Evolutionary conservation across 768 basidiomycete species (phyloP).

Genomic region (Neoboletus magnificus): DNA sequence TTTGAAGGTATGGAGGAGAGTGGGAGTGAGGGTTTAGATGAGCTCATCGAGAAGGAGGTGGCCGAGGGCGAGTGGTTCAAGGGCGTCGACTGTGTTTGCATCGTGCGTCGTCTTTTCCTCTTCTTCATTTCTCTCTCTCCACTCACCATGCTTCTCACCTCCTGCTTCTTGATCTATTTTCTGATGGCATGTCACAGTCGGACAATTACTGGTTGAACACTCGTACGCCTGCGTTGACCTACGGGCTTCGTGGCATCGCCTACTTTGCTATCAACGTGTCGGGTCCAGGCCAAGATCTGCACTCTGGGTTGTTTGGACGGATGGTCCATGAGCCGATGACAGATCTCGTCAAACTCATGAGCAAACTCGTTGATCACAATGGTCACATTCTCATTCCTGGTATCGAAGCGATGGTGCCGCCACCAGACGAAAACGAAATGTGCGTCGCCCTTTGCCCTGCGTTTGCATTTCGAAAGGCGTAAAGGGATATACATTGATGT

Average conservation of each 20-base stretch:
- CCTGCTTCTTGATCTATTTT: background rate
- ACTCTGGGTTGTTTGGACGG: slow-evolving; percentile 84
- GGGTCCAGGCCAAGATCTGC: slow-evolving; percentile 84
- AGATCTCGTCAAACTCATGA: slow-evolving; percentile 79
- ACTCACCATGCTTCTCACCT: background rate
- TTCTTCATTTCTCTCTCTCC: background rate
- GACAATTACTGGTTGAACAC: slow-evolving; percentile 95
- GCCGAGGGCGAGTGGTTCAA: slow-evolving; percentile 73
- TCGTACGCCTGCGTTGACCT: slow-evolving; percentile 77
- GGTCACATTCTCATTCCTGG: slow-evolving; percentile 91
- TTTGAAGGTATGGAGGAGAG: slow-evolving; percentile 99
- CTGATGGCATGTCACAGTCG: slow-evolving; percentile 41
- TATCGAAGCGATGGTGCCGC: slow-evolving; percentile 78
- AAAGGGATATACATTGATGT: background rate
- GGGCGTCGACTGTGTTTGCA: slow-evolving; percentile 90
- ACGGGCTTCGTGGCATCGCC: slow-evolving; percentile 82
- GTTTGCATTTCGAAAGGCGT: background rate
- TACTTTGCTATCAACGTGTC: slow-evolving; percentile 83
- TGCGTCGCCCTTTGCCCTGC: slow-evolving; percentile 27
- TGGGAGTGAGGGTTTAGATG: slow-evolving; percentile 88
- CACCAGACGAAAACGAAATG: slow-evolving; percentile 71
- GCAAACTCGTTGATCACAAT: slow-evolving; percentile 72
- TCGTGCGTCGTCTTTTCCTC: slow-evolving; percentile 46
- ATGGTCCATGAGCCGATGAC: slow-evolving; percentile 93
- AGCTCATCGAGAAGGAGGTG: slow-evolving; percentile 75